These are phyloP conservation scores for Xylaria flabelliformis DNA, from an alignment of 495 filamentous ascomycete genomes.

Conservation along the genomic window DNA sequence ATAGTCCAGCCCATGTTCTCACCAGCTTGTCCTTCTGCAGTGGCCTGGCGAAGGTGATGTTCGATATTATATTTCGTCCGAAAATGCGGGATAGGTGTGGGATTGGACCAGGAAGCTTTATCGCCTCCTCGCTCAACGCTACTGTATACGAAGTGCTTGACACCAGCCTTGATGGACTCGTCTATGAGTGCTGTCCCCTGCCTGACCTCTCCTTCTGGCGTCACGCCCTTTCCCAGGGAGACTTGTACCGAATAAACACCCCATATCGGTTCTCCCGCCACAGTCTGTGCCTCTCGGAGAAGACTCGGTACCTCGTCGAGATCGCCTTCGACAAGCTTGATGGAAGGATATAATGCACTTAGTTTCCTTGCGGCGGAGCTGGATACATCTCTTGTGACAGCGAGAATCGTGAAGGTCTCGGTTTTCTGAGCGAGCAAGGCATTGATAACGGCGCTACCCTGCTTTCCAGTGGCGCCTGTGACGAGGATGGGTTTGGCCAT, in stretches of 20 bases:
- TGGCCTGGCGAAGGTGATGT: conserved; percentile 56
- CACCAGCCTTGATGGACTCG: conserved; percentile 59
- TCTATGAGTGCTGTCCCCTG: conserved; percentile 72
- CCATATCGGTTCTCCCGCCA: conserved; percentile 45
- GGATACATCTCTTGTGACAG: conserved; percentile 64
- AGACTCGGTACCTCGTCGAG: conserved; percentile 59
- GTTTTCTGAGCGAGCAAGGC: conserved; percentile 46
- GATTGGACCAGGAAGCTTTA: conserved; percentile 57
- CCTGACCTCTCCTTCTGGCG: conserved; percentile 58
- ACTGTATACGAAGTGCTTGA: conserved; percentile 72
- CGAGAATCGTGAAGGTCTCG: conserved; percentile 59
- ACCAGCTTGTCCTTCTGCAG: conserved; percentile 35
- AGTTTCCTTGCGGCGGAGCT: conserved; percentile 59
- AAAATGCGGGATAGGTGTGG: conserved; percentile 72
- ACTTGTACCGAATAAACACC: conserved; percentile 49
- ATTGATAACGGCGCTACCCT: conserved; percentile 66
- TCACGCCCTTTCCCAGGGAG: conserved; percentile 55
- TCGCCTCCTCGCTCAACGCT: conserved; percentile 73
- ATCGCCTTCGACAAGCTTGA: conserved; percentile 66
- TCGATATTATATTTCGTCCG: conserved; percentile 71
- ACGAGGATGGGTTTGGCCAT: conserved; percentile 60
- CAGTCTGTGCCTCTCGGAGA: conserved; percentile 56
- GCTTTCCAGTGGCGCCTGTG: conserved; percentile 73
- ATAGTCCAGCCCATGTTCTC: conserved; percentile 64
- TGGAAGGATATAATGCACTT: conserved; percentile 47